These are phyloP conservation scores for Pulveroboletus sp. DNA, from an alignment of 768 basidiomycete genomes.

Conservation along the genomic window DNA sequence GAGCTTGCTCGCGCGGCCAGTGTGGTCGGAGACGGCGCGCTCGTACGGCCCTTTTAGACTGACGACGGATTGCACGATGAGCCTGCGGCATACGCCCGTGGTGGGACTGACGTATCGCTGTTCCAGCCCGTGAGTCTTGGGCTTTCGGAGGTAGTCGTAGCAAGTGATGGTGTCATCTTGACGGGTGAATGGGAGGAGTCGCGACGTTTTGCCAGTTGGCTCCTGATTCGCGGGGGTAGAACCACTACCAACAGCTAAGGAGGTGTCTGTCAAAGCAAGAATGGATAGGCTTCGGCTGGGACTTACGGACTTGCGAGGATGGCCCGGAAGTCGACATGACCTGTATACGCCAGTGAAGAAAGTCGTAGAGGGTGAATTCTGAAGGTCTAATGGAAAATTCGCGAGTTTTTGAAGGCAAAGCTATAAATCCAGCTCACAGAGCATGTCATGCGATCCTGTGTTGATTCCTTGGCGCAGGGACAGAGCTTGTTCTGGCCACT, in stretches of 20 bases:
- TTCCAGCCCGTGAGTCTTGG: conserved; percentile 6
- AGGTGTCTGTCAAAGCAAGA: neutral
- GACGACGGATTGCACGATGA: conserved; percentile 10
- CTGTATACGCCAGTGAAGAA: neutral
- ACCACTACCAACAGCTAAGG: neutral
- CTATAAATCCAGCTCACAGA: no score
- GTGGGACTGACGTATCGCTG: conserved; percentile 18
- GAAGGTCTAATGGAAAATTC: neutral
- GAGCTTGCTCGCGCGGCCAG: conserved; percentile 3
- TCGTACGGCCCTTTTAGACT: neutral
- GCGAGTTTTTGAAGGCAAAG: neutral
- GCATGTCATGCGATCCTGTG: no score
- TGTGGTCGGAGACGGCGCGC: conserved; percentile 1
- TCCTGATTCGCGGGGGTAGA: neutral
- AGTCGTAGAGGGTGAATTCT: neutral
- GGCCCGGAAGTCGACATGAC: neutral
- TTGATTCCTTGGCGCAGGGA: no score
- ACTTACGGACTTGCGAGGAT: neutral
- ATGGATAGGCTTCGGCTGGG: neutral
- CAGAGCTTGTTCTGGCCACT: no score
- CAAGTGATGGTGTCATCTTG: conserved; percentile 1
- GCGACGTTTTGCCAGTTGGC: neutral
- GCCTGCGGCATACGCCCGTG: conserved; percentile 11
- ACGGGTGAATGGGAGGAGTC: neutral
- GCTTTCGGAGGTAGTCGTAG: neutral